Base-by-base conservation (phyloP, 1,139 yeast genomes). In the Blastobotrys ciferrii region DNA sequence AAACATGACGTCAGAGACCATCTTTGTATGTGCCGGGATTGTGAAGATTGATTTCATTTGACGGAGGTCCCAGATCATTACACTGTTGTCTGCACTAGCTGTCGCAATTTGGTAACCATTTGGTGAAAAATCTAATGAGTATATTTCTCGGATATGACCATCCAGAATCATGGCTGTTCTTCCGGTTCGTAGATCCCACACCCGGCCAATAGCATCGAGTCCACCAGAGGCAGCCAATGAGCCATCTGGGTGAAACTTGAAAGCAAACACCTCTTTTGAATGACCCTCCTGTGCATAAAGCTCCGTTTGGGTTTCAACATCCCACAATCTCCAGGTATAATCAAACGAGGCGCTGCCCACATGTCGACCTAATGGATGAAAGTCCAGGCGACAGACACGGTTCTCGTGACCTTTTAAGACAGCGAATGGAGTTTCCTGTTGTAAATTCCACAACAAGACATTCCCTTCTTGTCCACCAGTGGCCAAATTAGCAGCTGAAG, bases 181-280 rank as follows among this genome's bases (percentile, higher is more conserved):
- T 1, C 98, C 98, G 0, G 86, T 75, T 47, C 98, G 71, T 45
- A 92, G 63, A 67, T 92, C 98, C 98, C 98, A 92, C 4, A 89
- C 63, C 42, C 85, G 71, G 0, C 82, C 82, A 15, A 82, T 67
- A 0, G 85, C 87, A 64, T 92, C 98, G 7, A 82, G 69, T 0
- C 97, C 96, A 1, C 85, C 95, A 6, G 91, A 79, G 0, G 84
- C 83, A 9, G 84, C 63, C 4, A 92, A 64, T 2, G 92, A 73
- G 1, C 98, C 98, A 61, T 89, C 96, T 0, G 76, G 75, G 50
- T 91, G 96, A 55, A 85, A 76, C 1, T 78, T 68, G 2, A 87
- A 69, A 1, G 82, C 64, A 55, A 80, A 81, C 0, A 91, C 81
- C 50, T 82, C 92, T 58, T 81, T 83, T 1, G 88, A 73, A 61